Percentiles rank a stretch among this genome's conserved stretches.
Conservation (phyloP, 2,329 filamentous ascomycete genomes). For the Venturiaceae sp. region DNA sequence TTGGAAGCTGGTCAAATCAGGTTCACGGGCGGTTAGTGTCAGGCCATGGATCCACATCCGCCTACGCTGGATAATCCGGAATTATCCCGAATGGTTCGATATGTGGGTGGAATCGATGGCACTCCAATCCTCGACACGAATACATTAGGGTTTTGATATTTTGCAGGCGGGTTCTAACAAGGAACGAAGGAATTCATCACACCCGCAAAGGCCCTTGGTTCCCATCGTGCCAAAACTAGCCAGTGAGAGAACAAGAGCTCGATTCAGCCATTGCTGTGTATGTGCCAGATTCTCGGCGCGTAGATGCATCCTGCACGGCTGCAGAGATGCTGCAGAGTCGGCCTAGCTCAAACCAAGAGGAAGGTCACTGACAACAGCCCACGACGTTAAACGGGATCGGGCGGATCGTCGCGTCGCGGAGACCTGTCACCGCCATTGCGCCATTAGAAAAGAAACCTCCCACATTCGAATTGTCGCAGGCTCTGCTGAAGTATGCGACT, state of each 20-base stretch:
- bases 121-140: too few relatives aligned
- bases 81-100: not conserved
- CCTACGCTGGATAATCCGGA: not conserved
- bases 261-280: not conserved
- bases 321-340: not conserved
- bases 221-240: not conserved
- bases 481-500: not conserved
- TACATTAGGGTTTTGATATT: too few relatives aligned
- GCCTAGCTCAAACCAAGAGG: not conserved
- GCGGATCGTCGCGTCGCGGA: not conserved
- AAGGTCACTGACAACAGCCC: not conserved
- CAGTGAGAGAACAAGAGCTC: not conserved
- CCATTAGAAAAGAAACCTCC: not conserved
- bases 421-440: not conserved
- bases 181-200: not conserved
- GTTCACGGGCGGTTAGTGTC: not conserved
- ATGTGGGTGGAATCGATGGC: not conserved
- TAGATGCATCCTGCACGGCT: not conserved
- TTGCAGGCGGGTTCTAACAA: not conserved
- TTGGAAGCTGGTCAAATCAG: not conserved
- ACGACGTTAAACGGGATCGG: too few relatives aligned
- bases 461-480: not conserved
- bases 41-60: not conserved
- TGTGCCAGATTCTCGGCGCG: not conserved
- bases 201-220: not conserved